Percentiles rank a stretch among this genome's conserved stretches.
Conservation (phyloP, 768 basidiomycete species). For the Auricularia auricula-judae region DNA sequence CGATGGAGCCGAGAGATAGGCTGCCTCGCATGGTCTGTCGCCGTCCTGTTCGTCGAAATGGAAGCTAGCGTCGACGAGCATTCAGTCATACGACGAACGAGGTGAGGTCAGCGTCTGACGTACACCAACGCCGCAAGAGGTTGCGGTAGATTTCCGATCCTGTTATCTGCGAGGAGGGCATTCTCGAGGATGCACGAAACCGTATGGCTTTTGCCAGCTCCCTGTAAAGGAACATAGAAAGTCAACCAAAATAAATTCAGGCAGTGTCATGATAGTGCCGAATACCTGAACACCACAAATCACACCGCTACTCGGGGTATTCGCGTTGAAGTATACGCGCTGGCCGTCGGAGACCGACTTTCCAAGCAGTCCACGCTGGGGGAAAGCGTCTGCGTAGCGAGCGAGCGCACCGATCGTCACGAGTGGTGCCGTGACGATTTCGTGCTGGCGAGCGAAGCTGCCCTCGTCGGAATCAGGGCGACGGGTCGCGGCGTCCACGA, state of each 20-base stretch:
- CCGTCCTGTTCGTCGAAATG: slow-evolving; percentile 7
- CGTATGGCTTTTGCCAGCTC: slow-evolving; percentile 66
- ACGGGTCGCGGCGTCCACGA: neutral
- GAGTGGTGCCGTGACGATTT: neutral
- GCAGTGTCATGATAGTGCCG: no score
- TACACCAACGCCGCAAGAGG: slow-evolving; percentile 48
- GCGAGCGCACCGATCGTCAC: neutral
- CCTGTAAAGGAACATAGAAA: slow-evolving; percentile 14
- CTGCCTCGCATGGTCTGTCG: slow-evolving; percentile 9
- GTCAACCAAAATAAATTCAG: no score
- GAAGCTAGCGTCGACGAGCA: neutral
- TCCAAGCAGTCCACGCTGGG: neutral
- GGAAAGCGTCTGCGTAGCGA: neutral
- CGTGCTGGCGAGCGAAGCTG: neutral
- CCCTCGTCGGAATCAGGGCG: neutral
- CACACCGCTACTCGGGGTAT: slow-evolving; percentile 63
- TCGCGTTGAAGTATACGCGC: slow-evolving; percentile 16
- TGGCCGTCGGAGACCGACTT: neutral
- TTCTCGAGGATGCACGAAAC: slow-evolving; percentile 58
- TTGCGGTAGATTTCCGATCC: slow-evolving; percentile 41
- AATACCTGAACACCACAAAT: slow-evolving; percentile 42
- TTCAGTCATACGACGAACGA: neutral
- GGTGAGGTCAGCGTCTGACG: neutral
- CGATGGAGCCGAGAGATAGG: slow-evolving; percentile 1
- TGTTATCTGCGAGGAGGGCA: slow-evolving; percentile 46